Conservation (phyloP, 164 flowering plant genomes). For the Kingdonia uniflora region DNA sequence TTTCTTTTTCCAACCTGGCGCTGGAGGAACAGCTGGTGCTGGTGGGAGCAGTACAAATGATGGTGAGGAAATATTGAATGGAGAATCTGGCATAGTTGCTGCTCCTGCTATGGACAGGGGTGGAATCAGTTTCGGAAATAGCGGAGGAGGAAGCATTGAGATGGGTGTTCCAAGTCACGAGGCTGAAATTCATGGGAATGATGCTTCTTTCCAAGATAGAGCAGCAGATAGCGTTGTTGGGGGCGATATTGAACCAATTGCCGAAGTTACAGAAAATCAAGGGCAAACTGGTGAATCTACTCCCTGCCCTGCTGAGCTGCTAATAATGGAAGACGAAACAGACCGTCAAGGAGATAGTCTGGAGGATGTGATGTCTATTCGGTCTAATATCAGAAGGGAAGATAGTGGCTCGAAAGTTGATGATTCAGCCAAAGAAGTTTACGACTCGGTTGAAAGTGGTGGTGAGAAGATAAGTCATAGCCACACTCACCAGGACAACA, state of each 20-base stretch:
- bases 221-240: conserved; percentile 63
- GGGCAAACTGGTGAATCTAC: conserved; percentile 92
- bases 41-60: conserved; percentile 87
- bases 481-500: conserved; percentile 27
- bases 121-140: conserved; percentile 78
- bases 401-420: conserved; percentile 93
- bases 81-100: conserved; percentile 44
- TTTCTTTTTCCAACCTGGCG: conserved; percentile 57
- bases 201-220: conserved; percentile 53
- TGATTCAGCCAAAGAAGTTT: conserved; percentile 55
- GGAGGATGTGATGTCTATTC: conserved; percentile 59
- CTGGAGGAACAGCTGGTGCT: conserved; percentile 50
- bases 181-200: conserved; percentile 94
- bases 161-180: conserved; percentile 96
- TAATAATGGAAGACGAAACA: neutral
- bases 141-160: conserved; percentile 98
- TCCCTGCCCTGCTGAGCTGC: conserved; percentile 35
- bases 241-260: conserved; percentile 79
- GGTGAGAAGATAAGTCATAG: conserved; percentile 64
- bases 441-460: conserved; percentile 90
- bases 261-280: conserved; percentile 78
- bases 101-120: conserved; percentile 44
- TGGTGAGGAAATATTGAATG: conserved; percentile 77
- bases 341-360: conserved; percentile 81
- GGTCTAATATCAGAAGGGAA: conserved; percentile 54